Conservation (phyloP, 2,329 filamentous ascomycete species). For the Penicillium sp. region DNA sequence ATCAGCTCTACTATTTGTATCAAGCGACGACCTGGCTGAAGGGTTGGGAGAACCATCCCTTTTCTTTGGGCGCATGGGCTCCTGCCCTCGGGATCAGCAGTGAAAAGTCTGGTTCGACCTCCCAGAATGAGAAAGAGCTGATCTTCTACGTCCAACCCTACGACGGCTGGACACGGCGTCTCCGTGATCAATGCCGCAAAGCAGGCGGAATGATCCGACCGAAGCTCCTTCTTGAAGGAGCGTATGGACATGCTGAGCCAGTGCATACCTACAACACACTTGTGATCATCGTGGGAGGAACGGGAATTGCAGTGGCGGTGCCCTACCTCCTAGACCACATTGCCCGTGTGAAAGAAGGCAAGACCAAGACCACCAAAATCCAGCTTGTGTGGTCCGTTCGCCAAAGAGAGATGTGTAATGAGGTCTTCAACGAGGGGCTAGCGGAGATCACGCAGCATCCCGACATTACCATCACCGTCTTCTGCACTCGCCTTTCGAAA, state of each 20-base stretch:
- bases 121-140: not conserved
- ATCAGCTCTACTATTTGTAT: conserved; percentile 52
- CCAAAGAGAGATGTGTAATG: conserved; percentile 21
- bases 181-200: not conserved
- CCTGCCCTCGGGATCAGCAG: not conserved
- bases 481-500: not conserved
- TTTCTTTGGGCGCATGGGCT: conserved; percentile 33
- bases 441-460: not conserved
- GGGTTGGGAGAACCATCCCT: conserved; percentile 52
- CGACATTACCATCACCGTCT: conserved; percentile 5
- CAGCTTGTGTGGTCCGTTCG: conserved; percentile 23
- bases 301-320: conserved; percentile 38
- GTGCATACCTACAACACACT: conserved; percentile 49
- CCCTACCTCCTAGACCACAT: conserved; percentile 31
- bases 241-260: conserved; percentile 45
- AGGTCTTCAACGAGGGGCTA: conserved; percentile 7
- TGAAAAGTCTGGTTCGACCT: not conserved
- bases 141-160: conserved; percentile 49
- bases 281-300: conserved; percentile 46
- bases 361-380: conserved; percentile 6
- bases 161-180: conserved; percentile 45
- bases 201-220: conserved; percentile 22
- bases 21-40: conserved; percentile 38
- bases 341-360: conserved; percentile 3
- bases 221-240: conserved; percentile 48